Base-by-base conservation (phyloP, 441 rosid genomes). In the Pelargonium fulgidum region DNA sequence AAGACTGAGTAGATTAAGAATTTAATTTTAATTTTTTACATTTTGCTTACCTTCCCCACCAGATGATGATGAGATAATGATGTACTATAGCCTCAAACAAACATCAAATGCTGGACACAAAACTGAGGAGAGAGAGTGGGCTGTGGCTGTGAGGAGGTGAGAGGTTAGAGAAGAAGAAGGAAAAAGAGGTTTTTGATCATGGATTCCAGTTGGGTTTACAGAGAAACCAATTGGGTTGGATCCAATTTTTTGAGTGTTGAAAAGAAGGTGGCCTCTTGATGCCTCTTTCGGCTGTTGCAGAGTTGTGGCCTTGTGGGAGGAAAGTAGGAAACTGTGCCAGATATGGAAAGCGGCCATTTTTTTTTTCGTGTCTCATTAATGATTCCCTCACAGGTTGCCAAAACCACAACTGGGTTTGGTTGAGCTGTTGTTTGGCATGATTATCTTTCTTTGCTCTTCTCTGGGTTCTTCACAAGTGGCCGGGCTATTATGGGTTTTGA, bases 51-150 rank as follows among this genome's bases (percentile, higher is more conserved):
- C 42, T 64, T 52, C 72, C 85, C 85, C 84, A 81, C 71, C 82
- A 11, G 89, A 89, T 88, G 93, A 87, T 88, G 95, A 87, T 88
- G 95, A 90, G 90, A 80, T 84, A 86, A 90, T 92, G 81, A 90
- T 89, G 83, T 72, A 66, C 75, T 33, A 78, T 81, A 77, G 66
- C 80, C 80, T 76, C 75, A 69, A 68, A 20, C 63, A 20, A 58
- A 58, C 69, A 78, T 75, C 72, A 73, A 81, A 71, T 78, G 81
- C 81, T 75, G 77, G 78, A 71, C 75, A 72, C 64, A 33, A 33
- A 33, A 33, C 39, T 33, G 62, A 45, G 62, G 75, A 64, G 66
- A 70, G 70, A 67, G 70, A 33, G 72, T 68, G 71, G 13, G 66
- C 12, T 44, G 47, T 44, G 47, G 47, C 13, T 44, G 62, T 19